Evolutionary conservation across 345 rosid genomes (phyloP), one percentile per base, ranked within the genome.

Genomic region (Lumnitzera littorea): DNA sequence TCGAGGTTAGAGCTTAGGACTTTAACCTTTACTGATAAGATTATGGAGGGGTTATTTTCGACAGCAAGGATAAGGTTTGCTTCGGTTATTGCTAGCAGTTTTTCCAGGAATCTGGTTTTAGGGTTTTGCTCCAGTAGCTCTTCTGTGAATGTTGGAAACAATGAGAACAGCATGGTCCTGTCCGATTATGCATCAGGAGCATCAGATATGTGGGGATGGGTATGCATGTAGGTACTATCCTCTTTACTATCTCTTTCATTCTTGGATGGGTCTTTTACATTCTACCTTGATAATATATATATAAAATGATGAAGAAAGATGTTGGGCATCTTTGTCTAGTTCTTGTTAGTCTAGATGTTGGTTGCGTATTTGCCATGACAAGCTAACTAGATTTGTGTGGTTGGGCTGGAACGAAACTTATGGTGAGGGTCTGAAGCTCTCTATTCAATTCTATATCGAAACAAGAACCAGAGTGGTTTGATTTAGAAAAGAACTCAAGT

Each of bases 91-190:
- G 84, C 82, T 20, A 95, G 96, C 72, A 95, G 95, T 71, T 88
- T 95, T 72, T 95, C 99, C 2, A 82, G 76, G 81, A 95, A 88
- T 81, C 74, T 95, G 67, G 94, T 88, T 50, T 65, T 88, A 76
- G 99, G 95, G 1, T 86, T 84, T 69, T 82, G 80, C 78, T 69
- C 91, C 0, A 58, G 48, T 43, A 74, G 70, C 57, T 72, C 56
- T 24, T 62, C 74, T 7, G 66, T n/a, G 17, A 23, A 64, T 51
- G 74, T 69, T 9, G 55, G 31, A 23, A 51, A 59, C 48, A 54
- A 12, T 46, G 48, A 58, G 43, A 60, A 52, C 60, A 48, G 47
- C 9, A 56, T 50, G 55, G 52, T 23, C 60, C 56, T 50, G 47
- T 64, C 56, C 41, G 56, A 57, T 43, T 56, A 16, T 46, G 65